Percentiles rank a stretch among this genome's conserved stretches.
These are phyloP conservation scores for Paraconiothyrium sp. DNA, from an alignment of 2,329 filamentous ascomycete species.

Conservation along the genomic window DNA sequence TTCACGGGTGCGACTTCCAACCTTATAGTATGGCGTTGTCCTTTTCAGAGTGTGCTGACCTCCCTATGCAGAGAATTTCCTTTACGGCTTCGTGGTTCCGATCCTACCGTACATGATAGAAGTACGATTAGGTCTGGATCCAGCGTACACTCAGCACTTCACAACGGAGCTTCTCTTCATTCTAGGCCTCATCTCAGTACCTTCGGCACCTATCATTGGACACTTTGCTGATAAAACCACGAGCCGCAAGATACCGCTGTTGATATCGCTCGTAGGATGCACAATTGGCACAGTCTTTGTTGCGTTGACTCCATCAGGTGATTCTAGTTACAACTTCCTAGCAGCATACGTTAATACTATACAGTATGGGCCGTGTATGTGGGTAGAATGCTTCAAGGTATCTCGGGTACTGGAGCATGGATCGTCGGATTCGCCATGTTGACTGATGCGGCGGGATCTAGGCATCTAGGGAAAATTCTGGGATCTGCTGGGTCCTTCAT, in stretches of 20 bases:
- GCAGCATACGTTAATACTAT: neutral
- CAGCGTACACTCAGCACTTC: conserved; percentile 2
- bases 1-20: neutral
- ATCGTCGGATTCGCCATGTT: conserved; percentile 8
- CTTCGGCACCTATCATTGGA: conserved; percentile 8
- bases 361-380: conserved; percentile 5
- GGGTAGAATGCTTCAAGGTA: neutral
- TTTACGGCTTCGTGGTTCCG: conserved; percentile 6
- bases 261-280: conserved; percentile 2
- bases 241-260: conserved; percentile 1
- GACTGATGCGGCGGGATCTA: conserved; percentile 5
- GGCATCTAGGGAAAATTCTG: conserved; percentile 6
- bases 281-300: conserved; percentile 1
- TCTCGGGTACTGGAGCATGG: conserved; percentile 8
- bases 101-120: conserved; percentile 7
- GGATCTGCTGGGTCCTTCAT: conserved; percentile 5
- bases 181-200: conserved; percentile 1
- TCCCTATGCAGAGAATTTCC: neutral
- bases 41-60: neutral
- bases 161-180: conserved; percentile 6
- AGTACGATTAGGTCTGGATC: neutral
- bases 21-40: neutral
- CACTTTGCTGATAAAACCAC: conserved; percentile 6
- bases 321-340: neutral
- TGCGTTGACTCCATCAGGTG: conserved; percentile 7